Evolutionary conservation across 768 basidiomycete genomes (phyloP), one percentile per base, ranked within the genome.

Genomic region (Leccinum fibrillosum): DNA sequence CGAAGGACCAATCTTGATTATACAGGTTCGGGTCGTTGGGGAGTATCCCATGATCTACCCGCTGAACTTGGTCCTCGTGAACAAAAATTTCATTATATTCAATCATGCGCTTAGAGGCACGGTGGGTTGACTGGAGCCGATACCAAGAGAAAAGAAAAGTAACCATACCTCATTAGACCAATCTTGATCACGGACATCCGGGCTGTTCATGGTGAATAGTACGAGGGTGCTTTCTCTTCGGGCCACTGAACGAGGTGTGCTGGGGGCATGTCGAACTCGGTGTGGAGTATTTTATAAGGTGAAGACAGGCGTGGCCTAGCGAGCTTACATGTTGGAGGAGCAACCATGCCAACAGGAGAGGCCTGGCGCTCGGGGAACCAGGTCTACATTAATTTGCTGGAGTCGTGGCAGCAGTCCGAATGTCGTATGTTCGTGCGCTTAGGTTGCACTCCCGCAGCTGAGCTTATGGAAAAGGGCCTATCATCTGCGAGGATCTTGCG

Each of bases 241-340:
- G 17, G 39, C 32, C 52, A 12, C 25, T 12, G 37, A 32, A 21
- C 8, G 15, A 34, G 12, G 42, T 11, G 26, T 32, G 11, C n/a
- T 61, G 35, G 5, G 9, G 21, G 8, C 15, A 48, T 11, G 15
- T 19, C 13, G 19, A 37, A 5, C 32, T 17, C 23, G 30, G 10
- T 34, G 32, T 34, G 32, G 32, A 34, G 32, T 12, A 13, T 52
- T 39, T 63, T 67, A 60, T 64, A 64, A 1, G 23, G 23, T 25
- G 25, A 2, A n/a, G 26, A 3, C 50, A 13, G 23, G 26, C 17
- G 42, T n/a, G 47, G 23, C n/a, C 13, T 30, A 48, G 11, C 44
- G 59, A n/a, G 58, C 48, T 62, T 57, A 34, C 45, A 13, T 6
- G 10, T 28, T 26, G 6, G 37, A 10, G 8, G 17, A 45, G 49